These are phyloP conservation scores for Miscanthus lutarioriparius DNA, from an alignment of 176 grass and related monocot species.

Conservation along the genomic window DNA sequence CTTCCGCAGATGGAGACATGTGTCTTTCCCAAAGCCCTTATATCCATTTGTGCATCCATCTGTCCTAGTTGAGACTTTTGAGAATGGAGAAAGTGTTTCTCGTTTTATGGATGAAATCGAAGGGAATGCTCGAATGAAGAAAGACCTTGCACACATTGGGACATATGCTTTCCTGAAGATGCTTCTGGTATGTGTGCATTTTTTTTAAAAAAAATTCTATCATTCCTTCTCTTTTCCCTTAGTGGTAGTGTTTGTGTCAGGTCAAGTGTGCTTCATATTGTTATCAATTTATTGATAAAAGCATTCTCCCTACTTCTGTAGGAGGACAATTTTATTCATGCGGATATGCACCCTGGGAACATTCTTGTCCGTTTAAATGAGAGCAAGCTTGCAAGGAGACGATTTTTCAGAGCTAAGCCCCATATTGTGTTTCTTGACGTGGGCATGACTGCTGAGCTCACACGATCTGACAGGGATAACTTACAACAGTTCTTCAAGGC, in stretches of 20 bases:
- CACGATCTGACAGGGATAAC: conserved; percentile 74
- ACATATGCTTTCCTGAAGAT: conserved; percentile 97
- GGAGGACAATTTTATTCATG: conserved; percentile 99
- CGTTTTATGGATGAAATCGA: conserved; percentile 67
- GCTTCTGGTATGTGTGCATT: conserved; percentile 70
- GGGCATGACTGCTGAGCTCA: conserved; percentile 94
- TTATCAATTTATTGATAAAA: conserved; percentile 1
- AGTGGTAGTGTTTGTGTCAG: neutral
- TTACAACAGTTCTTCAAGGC: conserved; percentile 90
- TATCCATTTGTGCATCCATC: conserved; percentile 98
- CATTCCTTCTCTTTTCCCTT: neutral
- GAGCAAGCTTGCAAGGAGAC: conserved; percentile 54
- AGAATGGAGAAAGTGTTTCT: conserved; percentile 94
- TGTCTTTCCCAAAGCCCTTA: conserved; percentile 90
- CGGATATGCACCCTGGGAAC: conserved; percentile 97
- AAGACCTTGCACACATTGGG: conserved; percentile 79
- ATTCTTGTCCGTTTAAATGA: conserved; percentile 84
- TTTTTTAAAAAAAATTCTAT: conserved; percentile 13
- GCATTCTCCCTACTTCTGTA: conserved; percentile 30
- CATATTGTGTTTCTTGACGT: conserved; percentile 95
- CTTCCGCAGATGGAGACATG: conserved; percentile 82
- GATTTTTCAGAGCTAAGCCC: conserved; percentile 74
- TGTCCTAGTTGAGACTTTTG: conserved; percentile 97
- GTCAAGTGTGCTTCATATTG: neutral
- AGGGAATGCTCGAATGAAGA: conserved; percentile 68